Evolutionary conservation across 2,329 filamentous ascomycete genomes (phyloP).

Genomic region (Westerdykella ornata): DNA sequence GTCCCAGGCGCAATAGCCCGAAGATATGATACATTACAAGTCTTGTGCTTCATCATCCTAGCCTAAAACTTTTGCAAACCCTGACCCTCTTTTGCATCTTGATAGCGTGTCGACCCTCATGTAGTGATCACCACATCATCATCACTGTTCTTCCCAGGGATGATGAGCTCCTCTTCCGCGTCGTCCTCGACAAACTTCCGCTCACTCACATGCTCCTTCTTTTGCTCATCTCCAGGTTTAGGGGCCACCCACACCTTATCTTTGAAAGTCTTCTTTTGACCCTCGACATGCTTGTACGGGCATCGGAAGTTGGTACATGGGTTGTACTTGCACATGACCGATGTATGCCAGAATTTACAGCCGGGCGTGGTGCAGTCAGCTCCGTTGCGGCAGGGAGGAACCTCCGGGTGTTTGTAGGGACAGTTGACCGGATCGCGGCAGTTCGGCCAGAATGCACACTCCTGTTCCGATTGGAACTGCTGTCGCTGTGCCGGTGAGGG

Average conservation of each 20-base stretch:
- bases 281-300: slow-evolving; percentile 82
- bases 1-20: not conserved
- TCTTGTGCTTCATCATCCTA: not conserved
- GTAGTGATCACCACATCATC: slow-evolving; percentile 7
- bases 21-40: not conserved
- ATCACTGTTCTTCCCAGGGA: slow-evolving; percentile 45
- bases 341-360: slow-evolving; percentile 86
- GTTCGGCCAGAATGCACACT: slow-evolving; percentile 88
- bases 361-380: slow-evolving; percentile 72
- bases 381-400: slow-evolving; percentile 85
- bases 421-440: slow-evolving; percentile 76
- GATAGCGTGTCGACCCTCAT: not conserved
- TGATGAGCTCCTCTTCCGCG: slow-evolving; percentile 63
- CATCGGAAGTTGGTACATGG: slow-evolving; percentile 88
- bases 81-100: not conserved
- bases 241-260: slow-evolving; percentile 86
- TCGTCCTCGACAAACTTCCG: slow-evolving; percentile 75
- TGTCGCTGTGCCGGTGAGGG: slow-evolving; percentile 79
- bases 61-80: not conserved
- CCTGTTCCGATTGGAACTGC: slow-evolving; percentile 72
- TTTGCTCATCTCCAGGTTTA: slow-evolving; percentile 34
- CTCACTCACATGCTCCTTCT: slow-evolving; percentile 71
- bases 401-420: slow-evolving; percentile 79
- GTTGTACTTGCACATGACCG: slow-evolving; percentile 80
- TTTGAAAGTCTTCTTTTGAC: slow-evolving; percentile 72